Conservation (phyloP, 805 yeast genomes). For the Groenewaldozyma tartarivorans region DNA sequence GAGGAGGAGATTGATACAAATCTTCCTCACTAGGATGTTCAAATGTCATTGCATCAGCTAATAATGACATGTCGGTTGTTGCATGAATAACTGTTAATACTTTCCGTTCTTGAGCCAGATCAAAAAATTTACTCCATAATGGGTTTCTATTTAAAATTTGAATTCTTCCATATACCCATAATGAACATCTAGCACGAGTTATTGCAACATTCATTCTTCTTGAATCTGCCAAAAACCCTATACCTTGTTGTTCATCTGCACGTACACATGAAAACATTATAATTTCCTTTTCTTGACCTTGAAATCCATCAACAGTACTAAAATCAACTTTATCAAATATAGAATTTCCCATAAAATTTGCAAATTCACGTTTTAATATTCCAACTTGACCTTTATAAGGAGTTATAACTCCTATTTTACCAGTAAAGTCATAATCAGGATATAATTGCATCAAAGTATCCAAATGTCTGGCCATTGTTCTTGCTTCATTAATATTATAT, state of each 20-base stretch:
- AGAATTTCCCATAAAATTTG: conserved; percentile 47
- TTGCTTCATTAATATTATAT: conserved; percentile 62
- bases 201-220: conserved; percentile 96
- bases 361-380: conserved; percentile 48
- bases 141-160: conserved; percentile 53
- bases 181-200: conserved; percentile 83
- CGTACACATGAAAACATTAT: conserved; percentile 93
- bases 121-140: conserved; percentile 64
- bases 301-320: conserved; percentile 96
- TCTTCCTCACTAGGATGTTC: not conserved
- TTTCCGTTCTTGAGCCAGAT: conserved; percentile 15
- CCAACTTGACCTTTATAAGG: conserved; percentile 87
- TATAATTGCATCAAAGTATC: conserved; percentile 32
- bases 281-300: conserved; percentile 94
- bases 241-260: conserved; percentile 51
- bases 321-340: conserved; percentile 68
- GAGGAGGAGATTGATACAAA: not conserved
- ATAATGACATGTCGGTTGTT: conserved; percentile 4
- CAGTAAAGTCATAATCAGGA: conserved; percentile 39
- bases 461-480: conserved; percentile 59
- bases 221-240: conserved; percentile 84
- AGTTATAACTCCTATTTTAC: conserved; percentile 81
- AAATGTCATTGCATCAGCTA: not conserved
- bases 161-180: conserved; percentile 85
- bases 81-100: conserved; percentile 4